A percentile compares a stretch with the other conserved stretches of the same genome.
phyloP scores from a whole-genome alignment of 768 basidiomycete genomes.

The Macrolepiota albuminosa region DNA sequence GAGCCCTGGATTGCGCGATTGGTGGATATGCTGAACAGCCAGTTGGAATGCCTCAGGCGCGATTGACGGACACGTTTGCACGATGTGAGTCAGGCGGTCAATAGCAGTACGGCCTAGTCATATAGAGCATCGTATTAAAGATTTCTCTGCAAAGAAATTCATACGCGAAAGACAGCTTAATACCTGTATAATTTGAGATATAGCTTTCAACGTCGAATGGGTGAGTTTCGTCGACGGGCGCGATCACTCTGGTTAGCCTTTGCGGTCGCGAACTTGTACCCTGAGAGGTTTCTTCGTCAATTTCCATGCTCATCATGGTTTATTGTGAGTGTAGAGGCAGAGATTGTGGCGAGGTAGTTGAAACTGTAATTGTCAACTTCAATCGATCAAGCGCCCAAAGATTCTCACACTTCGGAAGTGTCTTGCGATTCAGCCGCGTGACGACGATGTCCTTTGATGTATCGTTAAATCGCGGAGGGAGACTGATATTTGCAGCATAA shows the following conservation, averaged over 20 bases:
- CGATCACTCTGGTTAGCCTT: conserved; percentile 24
- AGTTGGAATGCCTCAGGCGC: conserved; percentile 69
- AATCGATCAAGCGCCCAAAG: conserved; percentile 3
- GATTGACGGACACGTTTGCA: conserved; percentile 57
- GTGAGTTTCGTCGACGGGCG: conserved; percentile 68
- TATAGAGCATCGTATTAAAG: background rate
- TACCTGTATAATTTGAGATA: conserved; percentile 73
- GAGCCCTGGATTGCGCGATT: conserved; percentile 64
- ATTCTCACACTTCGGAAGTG: conserved; percentile 1
- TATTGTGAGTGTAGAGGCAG: background rate
- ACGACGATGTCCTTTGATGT: background rate
- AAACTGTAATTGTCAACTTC: background rate
- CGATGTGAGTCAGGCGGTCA: conserved; percentile 68
- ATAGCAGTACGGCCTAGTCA: conserved; percentile 67
- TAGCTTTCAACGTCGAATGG: conserved; percentile 87
- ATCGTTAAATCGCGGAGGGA: background rate
- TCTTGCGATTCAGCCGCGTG: no score
- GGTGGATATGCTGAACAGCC: conserved; percentile 57
- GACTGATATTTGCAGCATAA: background rate
- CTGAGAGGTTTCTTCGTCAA: conserved; percentile 32
- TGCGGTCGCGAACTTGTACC: conserved; percentile 19
- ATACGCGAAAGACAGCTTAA: background rate
- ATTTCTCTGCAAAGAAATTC: background rate
- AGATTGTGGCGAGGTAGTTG: background rate
- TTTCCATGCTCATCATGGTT: conserved; percentile 30